Percentiles rank a stretch among this genome's conserved stretches.
phyloP scores from a whole-genome alignment of 1,284 basidiomycete species.

The Exobasidium cylindrosporum region DNA sequence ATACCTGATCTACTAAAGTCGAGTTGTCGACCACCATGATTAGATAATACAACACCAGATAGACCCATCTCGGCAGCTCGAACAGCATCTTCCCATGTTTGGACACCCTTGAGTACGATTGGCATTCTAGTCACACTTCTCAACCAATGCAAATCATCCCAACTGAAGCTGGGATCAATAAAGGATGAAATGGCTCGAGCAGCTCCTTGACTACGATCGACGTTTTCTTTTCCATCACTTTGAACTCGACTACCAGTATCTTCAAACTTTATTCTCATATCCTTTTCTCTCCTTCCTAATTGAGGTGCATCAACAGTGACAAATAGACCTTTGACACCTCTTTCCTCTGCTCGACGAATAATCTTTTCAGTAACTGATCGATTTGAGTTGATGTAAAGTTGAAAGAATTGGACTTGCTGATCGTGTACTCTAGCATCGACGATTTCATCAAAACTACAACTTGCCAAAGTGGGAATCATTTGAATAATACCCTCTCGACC shows the following conservation, averaged over 20 bases:
- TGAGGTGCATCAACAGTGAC: conserved; percentile 92
- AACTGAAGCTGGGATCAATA: conserved; percentile 83
- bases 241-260: conserved; percentile 60
- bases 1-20: conserved; percentile 87
- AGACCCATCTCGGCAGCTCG: conserved; percentile 78
- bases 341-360: conserved; percentile 76
- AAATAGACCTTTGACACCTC: conserved; percentile 78
- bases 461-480: conserved; percentile 68
- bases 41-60: conserved; percentile 67
- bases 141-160: conserved; percentile 85
- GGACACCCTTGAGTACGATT: conserved; percentile 70
- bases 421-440: conserved; percentile 60
- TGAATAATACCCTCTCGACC: conserved; percentile 71
- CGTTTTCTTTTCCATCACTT: conserved; percentile 58
- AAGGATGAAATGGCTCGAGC: conserved; percentile 93
- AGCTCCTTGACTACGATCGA: conserved; percentile 83
- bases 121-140: conserved; percentile 77
- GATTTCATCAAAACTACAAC: conserved; percentile 84
- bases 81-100: conserved; percentile 61
- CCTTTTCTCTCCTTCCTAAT: conserved; percentile 80
- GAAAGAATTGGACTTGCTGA: conserved; percentile 27
- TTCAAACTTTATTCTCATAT: conserved; percentile 94
- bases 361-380: conserved; percentile 74
- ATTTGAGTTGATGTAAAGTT: conserved; percentile 76
- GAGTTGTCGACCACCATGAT: conserved; percentile 81